Evolutionary conservation across 208 protist genomes (phyloP), one percentile per base, ranked within the genome.

Genomic region (Acanthamoeba culbertsoni): DNA sequence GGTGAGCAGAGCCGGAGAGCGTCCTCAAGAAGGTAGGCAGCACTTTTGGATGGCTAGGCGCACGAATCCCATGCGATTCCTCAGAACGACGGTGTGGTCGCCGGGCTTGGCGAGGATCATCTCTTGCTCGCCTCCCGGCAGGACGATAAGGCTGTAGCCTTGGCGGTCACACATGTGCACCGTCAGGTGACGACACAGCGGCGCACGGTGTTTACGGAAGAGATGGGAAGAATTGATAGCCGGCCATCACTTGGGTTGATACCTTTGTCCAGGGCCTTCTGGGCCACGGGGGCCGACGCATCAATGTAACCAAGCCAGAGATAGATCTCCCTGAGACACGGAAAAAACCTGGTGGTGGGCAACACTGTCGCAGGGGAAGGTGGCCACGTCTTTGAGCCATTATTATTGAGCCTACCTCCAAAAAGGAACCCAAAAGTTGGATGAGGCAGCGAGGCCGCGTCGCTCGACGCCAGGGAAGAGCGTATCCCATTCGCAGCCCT

Each of bases 21-120:
- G 65, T 75, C 28, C 7, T 63, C 20, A 26, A 63, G 23, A 7
- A n/a, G 23, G 35, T 42, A 5, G 37, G 14, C 65, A 6, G 10
- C 43, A 75, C 65, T 75, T 75, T 42, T 86, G 75, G 75, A 86
- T 12, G 40, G 75, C 75, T 4, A 86, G 42, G 46, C 75, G 75
- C 12, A 86, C 46, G 45, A 86, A 86, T 35, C 75, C 75, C 40
- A 59, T 48, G 40, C 75, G 40, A 26, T 86, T 86, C 43, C 33
- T 57, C 23, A 86, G 75, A 12, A 86, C 75, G 26, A 86, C 45
- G 45, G 20, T 57, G 75, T 86, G 40, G 18, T 51, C 46, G 16
- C 75, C 75, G 18, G 75, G 75, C 46, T 86, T n/a, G 75, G 45
- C 46, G 14, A 59, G 6, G 3, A 86, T 51, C 75, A 86, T 51